These are phyloP conservation scores for Dictyostelium intermedium DNA, from an alignment of 78 protist species.

Conservation along the genomic window DNA sequence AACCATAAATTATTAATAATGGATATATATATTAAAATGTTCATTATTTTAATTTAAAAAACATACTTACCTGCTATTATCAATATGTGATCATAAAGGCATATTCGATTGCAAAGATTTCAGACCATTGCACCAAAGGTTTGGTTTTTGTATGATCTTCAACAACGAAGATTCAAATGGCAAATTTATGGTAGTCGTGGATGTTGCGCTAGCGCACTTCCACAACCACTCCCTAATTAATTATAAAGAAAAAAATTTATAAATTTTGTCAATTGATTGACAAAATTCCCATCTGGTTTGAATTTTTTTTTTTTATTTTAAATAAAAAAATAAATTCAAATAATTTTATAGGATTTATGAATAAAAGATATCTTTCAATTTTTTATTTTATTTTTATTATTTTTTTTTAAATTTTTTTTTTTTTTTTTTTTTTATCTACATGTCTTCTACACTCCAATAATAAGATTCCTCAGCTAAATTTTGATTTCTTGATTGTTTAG, in stretches of 20 bases:
- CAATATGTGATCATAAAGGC: background rate
- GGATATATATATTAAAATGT: too few species aligned
- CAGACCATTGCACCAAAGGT: background rate
- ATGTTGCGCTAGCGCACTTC: background rate
- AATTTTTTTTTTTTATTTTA: too few species aligned
- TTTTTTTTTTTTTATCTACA: constrained; percentile 35
- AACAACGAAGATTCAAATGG: background rate
- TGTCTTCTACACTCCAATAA: constrained; percentile 68
- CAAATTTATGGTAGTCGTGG: background rate
- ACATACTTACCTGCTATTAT: background rate
- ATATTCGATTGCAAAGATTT: background rate
- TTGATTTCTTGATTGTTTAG: background rate
- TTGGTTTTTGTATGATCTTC: background rate
- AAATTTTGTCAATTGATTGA: too few species aligned
- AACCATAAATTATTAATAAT: too few species aligned
- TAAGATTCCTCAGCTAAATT: constrained; percentile 22
- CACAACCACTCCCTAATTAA: background rate
- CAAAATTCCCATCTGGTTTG: too few species aligned
- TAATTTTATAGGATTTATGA: too few species aligned
- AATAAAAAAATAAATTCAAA: too few species aligned
- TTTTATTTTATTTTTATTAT: background rate
- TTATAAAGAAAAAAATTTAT: too few species aligned
- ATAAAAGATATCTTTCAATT: background rate
- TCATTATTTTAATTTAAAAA: too few species aligned
- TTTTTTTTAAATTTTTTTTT: background rate